Conservation (phyloP, 306 rosid genomes). For the Dryas drummondii region DNA sequence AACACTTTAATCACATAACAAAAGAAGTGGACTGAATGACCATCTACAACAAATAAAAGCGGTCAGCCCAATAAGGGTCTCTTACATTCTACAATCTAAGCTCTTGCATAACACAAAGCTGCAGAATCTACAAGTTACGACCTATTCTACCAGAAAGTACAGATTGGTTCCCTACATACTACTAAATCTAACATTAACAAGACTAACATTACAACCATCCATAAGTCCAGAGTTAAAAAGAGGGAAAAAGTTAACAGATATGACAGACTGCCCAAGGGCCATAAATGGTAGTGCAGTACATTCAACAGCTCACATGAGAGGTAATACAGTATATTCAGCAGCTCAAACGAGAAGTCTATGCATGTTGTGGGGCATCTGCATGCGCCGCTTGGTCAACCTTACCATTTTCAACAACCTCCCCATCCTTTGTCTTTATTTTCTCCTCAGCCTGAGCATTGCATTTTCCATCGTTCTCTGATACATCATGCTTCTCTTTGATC, state of each 20-base stretch:
- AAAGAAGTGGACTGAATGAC: background rate
- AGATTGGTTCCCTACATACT: constrained; percentile 32
- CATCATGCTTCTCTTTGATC: constrained; percentile 30
- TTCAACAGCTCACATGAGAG: constrained; percentile 40
- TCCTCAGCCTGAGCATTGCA: constrained; percentile 36
- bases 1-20: constrained; percentile 15
- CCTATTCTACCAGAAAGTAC: constrained; percentile 39
- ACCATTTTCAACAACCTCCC: constrained; percentile 45
- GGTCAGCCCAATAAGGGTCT: constrained; percentile 12
- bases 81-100: constrained; percentile 35
- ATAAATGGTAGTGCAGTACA: constrained; percentile 20
- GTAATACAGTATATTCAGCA: constrained; percentile 35
- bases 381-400: constrained; percentile 43
- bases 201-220: constrained; percentile 43
- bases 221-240: constrained; percentile 21
- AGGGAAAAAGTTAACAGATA: constrained; percentile 9
- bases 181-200: constrained; percentile 29
- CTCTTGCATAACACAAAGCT: constrained; percentile 28
- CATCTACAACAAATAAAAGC: constrained; percentile 16
- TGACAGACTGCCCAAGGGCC: constrained; percentile 19
- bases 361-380: constrained; percentile 30
- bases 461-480: constrained; percentile 34
- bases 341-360: constrained; percentile 30
- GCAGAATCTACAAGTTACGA: constrained; percentile 30
- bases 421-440: constrained; percentile 37